Percentiles rank a stretch among this genome's conserved stretches.
These are phyloP conservation scores for Eremochloa ophiuroides DNA, from an alignment of 176 grass and related monocot genomes.

Conservation along the genomic window DNA sequence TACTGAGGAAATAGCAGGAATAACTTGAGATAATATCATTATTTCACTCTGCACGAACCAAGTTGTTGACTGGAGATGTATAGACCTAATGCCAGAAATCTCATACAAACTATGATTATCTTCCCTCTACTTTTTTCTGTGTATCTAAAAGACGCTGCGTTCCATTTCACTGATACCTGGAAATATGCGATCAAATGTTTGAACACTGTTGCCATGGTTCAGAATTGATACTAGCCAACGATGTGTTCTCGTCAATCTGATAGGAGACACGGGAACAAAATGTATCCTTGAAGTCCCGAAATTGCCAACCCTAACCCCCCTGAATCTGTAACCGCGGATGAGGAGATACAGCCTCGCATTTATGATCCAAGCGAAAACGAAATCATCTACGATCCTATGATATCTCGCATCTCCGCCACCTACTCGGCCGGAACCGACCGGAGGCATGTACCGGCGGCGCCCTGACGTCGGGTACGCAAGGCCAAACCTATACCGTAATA, in stretches of 20 bases:
- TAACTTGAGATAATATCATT: neutral
- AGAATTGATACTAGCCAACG: neutral
- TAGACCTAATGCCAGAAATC: neutral
- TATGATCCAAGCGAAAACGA: neutral
- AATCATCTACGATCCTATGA: neutral
- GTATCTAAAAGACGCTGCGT: neutral
- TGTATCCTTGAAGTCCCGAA: neutral
- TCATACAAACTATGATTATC: neutral
- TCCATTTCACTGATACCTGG: neutral
- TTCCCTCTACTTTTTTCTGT: neutral
- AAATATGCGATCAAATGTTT: neutral
- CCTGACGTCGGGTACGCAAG: neutral
- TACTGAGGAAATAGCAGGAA: neutral
- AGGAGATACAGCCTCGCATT: neutral
- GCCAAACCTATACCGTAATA: neutral
- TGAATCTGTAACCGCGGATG: neutral
- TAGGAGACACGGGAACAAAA: neutral
- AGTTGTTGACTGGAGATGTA: too few relatives aligned
- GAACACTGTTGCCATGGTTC: neutral
- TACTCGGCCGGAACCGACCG: neutral
- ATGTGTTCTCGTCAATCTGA: neutral
- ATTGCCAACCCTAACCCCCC: neutral
- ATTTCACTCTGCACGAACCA: neutral
- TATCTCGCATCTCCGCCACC: too few relatives aligned
- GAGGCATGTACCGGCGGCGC: neutral